phyloP scores from a whole-genome alignment of 352 stramenopile genomes.

The Pythium rhizo-oryzae region DNA sequence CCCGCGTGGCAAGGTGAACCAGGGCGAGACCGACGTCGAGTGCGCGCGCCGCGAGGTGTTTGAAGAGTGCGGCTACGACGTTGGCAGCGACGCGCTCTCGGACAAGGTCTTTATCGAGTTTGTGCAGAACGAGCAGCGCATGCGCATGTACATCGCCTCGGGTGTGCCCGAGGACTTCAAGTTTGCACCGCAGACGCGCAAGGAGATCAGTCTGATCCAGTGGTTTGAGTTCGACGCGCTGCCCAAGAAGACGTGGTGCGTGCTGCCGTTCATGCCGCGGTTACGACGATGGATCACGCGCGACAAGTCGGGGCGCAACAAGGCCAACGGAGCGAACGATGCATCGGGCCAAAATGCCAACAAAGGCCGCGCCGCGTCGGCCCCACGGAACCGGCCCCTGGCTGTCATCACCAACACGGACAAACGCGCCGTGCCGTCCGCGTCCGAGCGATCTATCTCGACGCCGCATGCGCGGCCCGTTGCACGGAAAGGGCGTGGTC shows the following conservation, averaged over 20 bases:
- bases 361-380: constrained; percentile 71
- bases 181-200: constrained; percentile 94
- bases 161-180: constrained; percentile 91
- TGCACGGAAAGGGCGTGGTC: constrained; percentile 54
- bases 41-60: constrained; percentile 91
- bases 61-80: constrained; percentile 93
- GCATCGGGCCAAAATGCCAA: constrained; percentile 10
- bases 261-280: constrained; percentile 92
- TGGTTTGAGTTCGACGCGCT: constrained; percentile 91
- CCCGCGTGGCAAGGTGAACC: constrained; percentile 93
- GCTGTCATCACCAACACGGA: constrained; percentile 42
- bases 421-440: constrained; percentile 39
- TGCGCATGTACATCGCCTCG: constrained; percentile 92
- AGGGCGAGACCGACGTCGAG: constrained; percentile 87
- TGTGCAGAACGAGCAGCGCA: constrained; percentile 86
- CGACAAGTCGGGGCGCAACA: constrained; percentile 52
- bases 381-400: constrained; percentile 70
- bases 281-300: constrained; percentile 91
- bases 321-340: not conserved
- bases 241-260: constrained; percentile 94
- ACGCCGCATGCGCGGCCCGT: constrained; percentile 60
- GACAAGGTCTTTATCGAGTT: constrained; percentile 87
- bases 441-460: constrained; percentile 65
- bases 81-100: constrained; percentile 66
- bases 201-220: constrained; percentile 94